These are phyloP conservation scores for Cyclocybe cylindracea DNA, from an alignment of 768 basidiomycete genomes.

Conservation along the genomic window DNA sequence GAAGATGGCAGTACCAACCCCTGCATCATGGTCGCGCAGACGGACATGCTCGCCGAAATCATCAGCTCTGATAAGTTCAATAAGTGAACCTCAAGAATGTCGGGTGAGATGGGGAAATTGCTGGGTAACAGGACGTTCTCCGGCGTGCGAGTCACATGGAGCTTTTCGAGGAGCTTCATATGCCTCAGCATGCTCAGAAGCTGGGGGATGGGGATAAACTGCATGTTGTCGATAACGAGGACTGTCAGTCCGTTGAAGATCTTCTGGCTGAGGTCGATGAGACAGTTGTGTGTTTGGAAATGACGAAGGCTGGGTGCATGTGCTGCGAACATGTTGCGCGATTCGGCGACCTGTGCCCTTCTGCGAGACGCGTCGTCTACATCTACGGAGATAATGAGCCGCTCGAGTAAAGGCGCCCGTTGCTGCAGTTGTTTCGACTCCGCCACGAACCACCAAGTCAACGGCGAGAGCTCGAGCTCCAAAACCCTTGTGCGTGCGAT, in stretches of 20 bases:
- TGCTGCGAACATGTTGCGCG: slow-evolving; percentile 8
- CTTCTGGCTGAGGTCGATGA: slow-evolving; percentile 11
- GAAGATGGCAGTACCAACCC: slow-evolving; percentile 11
- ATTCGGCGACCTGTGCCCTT: slow-evolving; percentile 6
- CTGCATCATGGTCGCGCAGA: slow-evolving; percentile 16
- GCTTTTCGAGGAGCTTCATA: slow-evolving; percentile 13
- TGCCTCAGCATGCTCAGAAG: slow-evolving; percentile 14
- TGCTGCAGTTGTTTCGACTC: slow-evolving; percentile 12
- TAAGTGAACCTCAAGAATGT: slow-evolving; percentile 3
- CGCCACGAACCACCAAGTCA: slow-evolving; percentile 10
- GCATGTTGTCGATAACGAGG: slow-evolving; percentile 14
- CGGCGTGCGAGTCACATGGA: slow-evolving; percentile 9
- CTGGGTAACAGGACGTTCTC: neutral
- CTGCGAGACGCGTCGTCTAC: neutral
- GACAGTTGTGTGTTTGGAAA: slow-evolving; percentile 11
- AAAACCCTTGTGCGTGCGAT: slow-evolving; percentile 16
- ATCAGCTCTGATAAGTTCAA: slow-evolving; percentile 8
- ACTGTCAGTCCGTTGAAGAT: slow-evolving; percentile 8
- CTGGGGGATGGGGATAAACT: slow-evolving; percentile 8
- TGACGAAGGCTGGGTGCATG: slow-evolving; percentile 16
- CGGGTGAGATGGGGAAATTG: neutral
- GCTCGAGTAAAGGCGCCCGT: slow-evolving; percentile 14
- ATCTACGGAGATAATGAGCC: slow-evolving; percentile 9
- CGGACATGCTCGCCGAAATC: slow-evolving; percentile 12
- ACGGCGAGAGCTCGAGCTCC: slow-evolving; percentile 3